These are phyloP conservation scores for Aspergillus kassunensis DNA, from an alignment of 495 filamentous ascomycete genomes.

Conservation along the genomic window DNA sequence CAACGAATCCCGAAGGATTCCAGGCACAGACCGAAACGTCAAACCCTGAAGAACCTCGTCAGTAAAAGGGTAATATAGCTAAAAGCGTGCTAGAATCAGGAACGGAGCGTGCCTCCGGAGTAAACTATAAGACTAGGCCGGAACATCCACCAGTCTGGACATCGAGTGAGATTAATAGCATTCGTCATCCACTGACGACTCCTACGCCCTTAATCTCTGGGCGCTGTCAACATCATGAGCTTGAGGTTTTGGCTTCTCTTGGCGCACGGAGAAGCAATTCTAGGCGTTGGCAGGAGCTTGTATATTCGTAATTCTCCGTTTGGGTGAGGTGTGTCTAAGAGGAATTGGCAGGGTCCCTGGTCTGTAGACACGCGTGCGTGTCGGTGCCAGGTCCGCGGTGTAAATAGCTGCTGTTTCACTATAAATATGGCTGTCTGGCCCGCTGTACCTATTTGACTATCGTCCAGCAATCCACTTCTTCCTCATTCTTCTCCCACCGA, in stretches of 20 bases:
- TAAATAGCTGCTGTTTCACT: background rate
- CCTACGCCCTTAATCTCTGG: background rate
- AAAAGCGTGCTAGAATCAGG: no score
- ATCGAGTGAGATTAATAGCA: background rate
- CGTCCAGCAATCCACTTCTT: background rate
- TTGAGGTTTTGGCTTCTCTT: slow-evolving; percentile 1
- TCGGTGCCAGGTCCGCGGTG: background rate
- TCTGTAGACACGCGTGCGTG: no score
- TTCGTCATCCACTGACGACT: slow-evolving; percentile 3
- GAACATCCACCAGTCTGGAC: background rate
- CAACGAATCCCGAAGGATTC: no score
- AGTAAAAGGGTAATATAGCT: no score
- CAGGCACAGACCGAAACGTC: no score
- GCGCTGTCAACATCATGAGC: background rate
- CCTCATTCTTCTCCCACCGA: background rate
- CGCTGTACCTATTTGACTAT: background rate
- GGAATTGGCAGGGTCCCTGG: no score
- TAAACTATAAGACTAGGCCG: background rate
- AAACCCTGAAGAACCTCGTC: no score
- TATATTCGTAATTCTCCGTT: background rate
- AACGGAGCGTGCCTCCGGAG: no score
- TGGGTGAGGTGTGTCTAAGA: background rate
- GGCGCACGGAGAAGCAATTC: background rate
- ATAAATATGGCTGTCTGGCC: background rate
- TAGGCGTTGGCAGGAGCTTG: background rate